Conservation (phyloP, 805 yeast species). For the Cyberlindnera meyerae region DNA sequence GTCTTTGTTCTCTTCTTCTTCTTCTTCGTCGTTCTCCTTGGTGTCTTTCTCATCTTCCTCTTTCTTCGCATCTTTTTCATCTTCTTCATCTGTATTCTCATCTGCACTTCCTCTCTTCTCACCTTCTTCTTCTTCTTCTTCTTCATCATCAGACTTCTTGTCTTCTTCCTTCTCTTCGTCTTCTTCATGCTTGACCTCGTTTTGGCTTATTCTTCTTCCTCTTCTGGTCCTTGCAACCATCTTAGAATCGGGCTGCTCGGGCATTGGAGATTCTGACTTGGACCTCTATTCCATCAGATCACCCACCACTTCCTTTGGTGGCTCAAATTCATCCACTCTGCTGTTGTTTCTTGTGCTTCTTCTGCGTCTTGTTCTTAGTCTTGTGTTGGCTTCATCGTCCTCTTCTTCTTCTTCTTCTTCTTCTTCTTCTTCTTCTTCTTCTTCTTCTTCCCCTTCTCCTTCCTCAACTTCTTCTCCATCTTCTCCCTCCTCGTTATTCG, state of each 20-base stretch:
- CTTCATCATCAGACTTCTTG: too few relatives aligned
- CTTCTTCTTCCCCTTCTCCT: conserved; percentile 16
- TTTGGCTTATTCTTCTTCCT: too few relatives aligned
- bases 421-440: conserved; percentile 1
- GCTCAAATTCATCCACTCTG: conserved; percentile 2
- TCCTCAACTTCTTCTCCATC: conserved; percentile 8
- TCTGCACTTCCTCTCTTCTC: neutral
- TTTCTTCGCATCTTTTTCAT: neutral
- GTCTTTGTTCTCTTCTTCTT: neutral
- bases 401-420: conserved; percentile 2
- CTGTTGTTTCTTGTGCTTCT: conserved; percentile 1
- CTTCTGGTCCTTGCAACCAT: too few relatives aligned
- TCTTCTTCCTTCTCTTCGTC: too few relatives aligned
- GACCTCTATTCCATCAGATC: conserved; percentile 8
- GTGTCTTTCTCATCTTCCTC: neutral
- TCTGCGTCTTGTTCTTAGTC: neutral
- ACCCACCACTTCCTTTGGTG: conserved; percentile 2
- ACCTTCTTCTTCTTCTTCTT: neutral
- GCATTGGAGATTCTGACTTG: too few relatives aligned
- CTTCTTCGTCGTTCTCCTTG: too few relatives aligned
- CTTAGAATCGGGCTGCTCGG: too few relatives aligned
- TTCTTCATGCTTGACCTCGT: too few relatives aligned
- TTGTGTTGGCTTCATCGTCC: neutral
- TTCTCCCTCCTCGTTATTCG: conserved; percentile 7
- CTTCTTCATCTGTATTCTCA: neutral